Conservation (phyloP, 176 grass and related monocot species). For the Melocanna baccifera region DNA sequence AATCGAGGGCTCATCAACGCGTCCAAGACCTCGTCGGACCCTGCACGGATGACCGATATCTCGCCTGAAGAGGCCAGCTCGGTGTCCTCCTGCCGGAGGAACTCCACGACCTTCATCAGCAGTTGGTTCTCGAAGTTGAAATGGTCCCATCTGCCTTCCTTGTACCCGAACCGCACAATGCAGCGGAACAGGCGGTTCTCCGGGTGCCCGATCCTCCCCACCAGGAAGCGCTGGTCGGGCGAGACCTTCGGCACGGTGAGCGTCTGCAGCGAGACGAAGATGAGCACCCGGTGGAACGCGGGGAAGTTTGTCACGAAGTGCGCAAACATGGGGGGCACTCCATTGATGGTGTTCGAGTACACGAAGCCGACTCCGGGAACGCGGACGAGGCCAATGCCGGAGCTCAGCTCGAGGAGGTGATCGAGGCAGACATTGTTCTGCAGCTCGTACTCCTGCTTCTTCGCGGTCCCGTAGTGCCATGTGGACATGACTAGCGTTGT, state of each 20-base stretch:
- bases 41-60: slow-evolving; percentile 39
- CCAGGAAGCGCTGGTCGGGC: slow-evolving; percentile 52
- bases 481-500: slow-evolving; percentile 60
- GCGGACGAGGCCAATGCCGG: slow-evolving; percentile 65
- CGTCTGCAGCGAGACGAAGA: slow-evolving; percentile 77
- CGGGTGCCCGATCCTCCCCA: slow-evolving; percentile 57
- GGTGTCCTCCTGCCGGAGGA: slow-evolving; percentile 44
- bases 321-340: slow-evolving; percentile 80
- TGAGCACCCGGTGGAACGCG: slow-evolving; percentile 76
- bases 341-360: slow-evolving; percentile 49
- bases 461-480: slow-evolving; percentile 88
- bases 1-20: slow-evolving; percentile 36
- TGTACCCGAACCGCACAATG: slow-evolving; percentile 73
- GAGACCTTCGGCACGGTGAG: slow-evolving; percentile 72
- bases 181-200: slow-evolving; percentile 58
- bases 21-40: slow-evolving; percentile 15
- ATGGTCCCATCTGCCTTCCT: slow-evolving; percentile 61
- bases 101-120: slow-evolving; percentile 75
- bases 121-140: slow-evolving; percentile 82
- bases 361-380: slow-evolving; percentile 74
- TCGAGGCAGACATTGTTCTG: slow-evolving; percentile 80
- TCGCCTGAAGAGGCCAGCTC: slow-evolving; percentile 24
- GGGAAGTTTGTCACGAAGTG: slow-evolving; percentile 97
- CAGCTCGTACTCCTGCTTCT: slow-evolving; percentile 69
- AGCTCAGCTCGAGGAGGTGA: slow-evolving; percentile 52